Evolutionary conservation across 768 basidiomycete species (phyloP).

Genomic region (Podaxis mareebaensis): DNA sequence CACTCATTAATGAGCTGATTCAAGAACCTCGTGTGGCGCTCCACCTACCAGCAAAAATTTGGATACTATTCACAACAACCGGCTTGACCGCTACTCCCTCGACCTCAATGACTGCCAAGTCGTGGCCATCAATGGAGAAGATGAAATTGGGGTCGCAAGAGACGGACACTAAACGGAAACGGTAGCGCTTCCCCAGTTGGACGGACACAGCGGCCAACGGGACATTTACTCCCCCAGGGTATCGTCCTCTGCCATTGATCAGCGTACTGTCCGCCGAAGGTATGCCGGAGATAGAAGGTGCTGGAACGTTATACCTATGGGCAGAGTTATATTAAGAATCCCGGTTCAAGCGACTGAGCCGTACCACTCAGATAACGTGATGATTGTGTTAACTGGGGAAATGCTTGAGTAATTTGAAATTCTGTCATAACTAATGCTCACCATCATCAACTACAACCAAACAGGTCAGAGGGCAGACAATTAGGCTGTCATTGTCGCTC

Average conservation of each 20-base stretch:
- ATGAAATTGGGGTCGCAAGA: constrained; percentile 33
- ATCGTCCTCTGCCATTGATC: constrained; percentile 41
- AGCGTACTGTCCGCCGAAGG: constrained; percentile 31
- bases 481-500: not conserved
- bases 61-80: constrained; percentile 31
- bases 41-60: constrained; percentile 16
- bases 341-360: not conserved
- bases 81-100: constrained; percentile 31
- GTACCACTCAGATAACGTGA: constrained; percentile 41
- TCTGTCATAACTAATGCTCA: constrained; percentile 23
- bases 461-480: not conserved
- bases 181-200: constrained; percentile 30
- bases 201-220: constrained; percentile 36
- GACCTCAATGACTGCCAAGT: constrained; percentile 37
- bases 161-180: constrained; percentile 25
- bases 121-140: constrained; percentile 48
- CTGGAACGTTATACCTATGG: constrained; percentile 25
- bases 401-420: constrained; percentile 26
- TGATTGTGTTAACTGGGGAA: constrained; percentile 35
- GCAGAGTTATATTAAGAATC: not conserved
- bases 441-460: constrained; percentile 33
- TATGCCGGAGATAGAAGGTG: constrained; percentile 20
- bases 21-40: not conserved
- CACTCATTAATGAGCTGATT: constrained; percentile 21
- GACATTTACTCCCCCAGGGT: constrained; percentile 29